Percentiles rank a stretch among this genome's conserved stretches.
These are phyloP conservation scores for Lactifluus volemus DNA, from an alignment of 768 basidiomycete genomes.

Conservation along the genomic window DNA sequence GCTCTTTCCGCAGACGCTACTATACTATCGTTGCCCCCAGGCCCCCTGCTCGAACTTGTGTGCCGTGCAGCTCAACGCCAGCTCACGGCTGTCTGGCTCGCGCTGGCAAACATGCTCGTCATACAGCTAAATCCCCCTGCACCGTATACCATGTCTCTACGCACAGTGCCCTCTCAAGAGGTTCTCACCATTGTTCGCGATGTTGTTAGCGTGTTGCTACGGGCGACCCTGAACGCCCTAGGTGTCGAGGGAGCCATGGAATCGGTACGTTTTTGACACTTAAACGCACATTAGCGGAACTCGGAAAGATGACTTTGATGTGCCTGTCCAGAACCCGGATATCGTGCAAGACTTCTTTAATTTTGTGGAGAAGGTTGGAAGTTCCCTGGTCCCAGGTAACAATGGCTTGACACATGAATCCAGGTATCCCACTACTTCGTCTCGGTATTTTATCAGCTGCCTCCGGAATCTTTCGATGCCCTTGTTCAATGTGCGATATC, in stretches of 20 bases:
- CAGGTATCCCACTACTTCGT: slow-evolving; percentile 53
- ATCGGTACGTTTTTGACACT: slow-evolving; percentile 36
- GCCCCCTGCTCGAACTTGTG: slow-evolving; percentile 71
- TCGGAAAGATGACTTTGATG: background rate
- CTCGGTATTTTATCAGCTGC: slow-evolving; percentile 49
- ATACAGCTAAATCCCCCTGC: slow-evolving; percentile 77
- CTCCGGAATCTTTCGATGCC: slow-evolving; percentile 53
- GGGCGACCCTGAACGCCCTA: slow-evolving; percentile 46
- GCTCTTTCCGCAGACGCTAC: slow-evolving; percentile 70
- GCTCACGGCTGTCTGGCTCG: slow-evolving; percentile 77
- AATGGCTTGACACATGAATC: background rate
- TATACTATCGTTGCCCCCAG: slow-evolving; percentile 70
- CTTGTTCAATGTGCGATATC: slow-evolving; percentile 62
- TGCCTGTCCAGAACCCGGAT: slow-evolving; percentile 68
- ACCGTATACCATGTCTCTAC: slow-evolving; percentile 35
- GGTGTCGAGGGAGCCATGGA: slow-evolving; percentile 59
- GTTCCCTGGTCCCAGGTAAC: background rate
- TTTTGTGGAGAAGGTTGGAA: slow-evolving; percentile 63
- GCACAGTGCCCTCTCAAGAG: slow-evolving; percentile 43
- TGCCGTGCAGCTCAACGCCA: slow-evolving; percentile 64
- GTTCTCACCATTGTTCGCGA: slow-evolving; percentile 47
- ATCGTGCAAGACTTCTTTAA: slow-evolving; percentile 85
- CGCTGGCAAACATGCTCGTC: slow-evolving; percentile 70
- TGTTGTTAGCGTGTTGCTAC: slow-evolving; percentile 49
- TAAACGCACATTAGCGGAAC: background rate